These are phyloP conservation scores for Podaxis sp. DNA, from an alignment of 768 basidiomycete species.

Conservation along the genomic window DNA sequence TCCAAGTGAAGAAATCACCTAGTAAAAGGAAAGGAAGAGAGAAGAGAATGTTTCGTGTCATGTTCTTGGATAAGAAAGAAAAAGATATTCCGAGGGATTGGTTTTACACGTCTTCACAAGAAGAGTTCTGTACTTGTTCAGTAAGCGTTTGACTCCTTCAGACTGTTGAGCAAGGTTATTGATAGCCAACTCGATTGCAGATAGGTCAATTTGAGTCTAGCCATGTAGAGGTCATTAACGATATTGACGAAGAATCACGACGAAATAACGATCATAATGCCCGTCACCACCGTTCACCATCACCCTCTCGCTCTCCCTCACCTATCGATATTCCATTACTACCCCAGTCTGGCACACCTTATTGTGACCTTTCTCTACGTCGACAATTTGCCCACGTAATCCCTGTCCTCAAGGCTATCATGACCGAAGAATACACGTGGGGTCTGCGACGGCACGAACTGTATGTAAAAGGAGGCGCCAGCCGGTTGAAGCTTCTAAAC, in stretches of 20 bases:
- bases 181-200: constrained; percentile 25
- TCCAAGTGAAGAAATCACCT: constrained; percentile 37
- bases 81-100: constrained; percentile 42
- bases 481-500: constrained; percentile 39
- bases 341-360: constrained; percentile 22
- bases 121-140: constrained; percentile 63
- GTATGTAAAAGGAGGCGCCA: constrained; percentile 60
- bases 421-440: constrained; percentile 57
- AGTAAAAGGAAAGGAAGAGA: constrained; percentile 32
- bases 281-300: constrained; percentile 40
- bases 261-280: constrained; percentile 21
- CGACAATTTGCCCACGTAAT: constrained; percentile 68
- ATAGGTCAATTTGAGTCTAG: constrained; percentile 57
- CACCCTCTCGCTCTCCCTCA: constrained; percentile 41
- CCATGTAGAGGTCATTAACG: constrained; percentile 38
- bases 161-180: constrained; percentile 4
- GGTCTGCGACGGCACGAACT: constrained; percentile 44
- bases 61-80: constrained; percentile 56
- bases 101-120: constrained; percentile 60
- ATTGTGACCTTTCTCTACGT: constrained; percentile 38
- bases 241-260: constrained; percentile 37
- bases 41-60: constrained; percentile 46
- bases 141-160: constrained; percentile 28
- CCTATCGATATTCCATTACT: constrained; percentile 44
- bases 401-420: constrained; percentile 57